Conservation (phyloP, 768 basidiomycete species). For the Russula sp. region DNA sequence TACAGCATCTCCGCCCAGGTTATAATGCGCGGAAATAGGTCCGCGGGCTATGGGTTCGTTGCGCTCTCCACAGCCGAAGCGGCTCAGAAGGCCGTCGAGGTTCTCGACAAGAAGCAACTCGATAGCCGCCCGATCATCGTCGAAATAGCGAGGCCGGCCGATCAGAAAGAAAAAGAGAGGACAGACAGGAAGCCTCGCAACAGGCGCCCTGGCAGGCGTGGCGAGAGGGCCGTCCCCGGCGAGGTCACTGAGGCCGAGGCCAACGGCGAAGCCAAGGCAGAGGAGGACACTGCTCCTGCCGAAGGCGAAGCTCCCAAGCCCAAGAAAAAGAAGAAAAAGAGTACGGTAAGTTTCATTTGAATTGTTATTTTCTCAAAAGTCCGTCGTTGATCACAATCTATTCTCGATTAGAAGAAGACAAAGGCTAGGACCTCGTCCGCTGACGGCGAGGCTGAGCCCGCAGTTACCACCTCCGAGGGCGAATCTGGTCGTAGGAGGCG, state of each 20-base stretch:
- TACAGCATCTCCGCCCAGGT: conserved; percentile 77
- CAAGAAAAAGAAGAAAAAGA: conserved; percentile 81
- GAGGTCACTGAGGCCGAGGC: conserved; percentile 90
- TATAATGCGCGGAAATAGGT: conserved; percentile 79
- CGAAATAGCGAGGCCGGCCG: conserved; percentile 89
- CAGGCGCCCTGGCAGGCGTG: conserved; percentile 81
- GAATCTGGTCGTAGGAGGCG: conserved; percentile 55
- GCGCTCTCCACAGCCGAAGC: conserved; percentile 77
- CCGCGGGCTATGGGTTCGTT: conserved; percentile 93
- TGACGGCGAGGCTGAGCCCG: conserved; percentile 39
- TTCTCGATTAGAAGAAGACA: conserved; percentile 53
- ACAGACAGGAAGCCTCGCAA: conserved; percentile 68
- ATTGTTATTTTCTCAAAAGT: conserved; percentile 31
- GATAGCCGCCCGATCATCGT: conserved; percentile 86
- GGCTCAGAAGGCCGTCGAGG: conserved; percentile 80
- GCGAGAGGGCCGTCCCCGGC: conserved; percentile 81
- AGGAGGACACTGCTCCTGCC: conserved; percentile 53
- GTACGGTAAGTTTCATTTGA: conserved; percentile 40
- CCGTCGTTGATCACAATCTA: conserved; percentile 34
- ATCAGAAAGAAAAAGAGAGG: conserved; percentile 81
- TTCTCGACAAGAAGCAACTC: conserved; percentile 84
- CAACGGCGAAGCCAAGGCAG: conserved; percentile 64
- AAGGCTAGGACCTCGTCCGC: conserved; percentile 38
- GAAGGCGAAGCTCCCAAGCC: conserved; percentile 60
- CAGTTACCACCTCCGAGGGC: conserved; percentile 43